These are phyloP conservation scores for Scheffersomyces illinoinensis DNA, from an alignment of 1,139 yeast genomes.

Conservation along the genomic window DNA sequence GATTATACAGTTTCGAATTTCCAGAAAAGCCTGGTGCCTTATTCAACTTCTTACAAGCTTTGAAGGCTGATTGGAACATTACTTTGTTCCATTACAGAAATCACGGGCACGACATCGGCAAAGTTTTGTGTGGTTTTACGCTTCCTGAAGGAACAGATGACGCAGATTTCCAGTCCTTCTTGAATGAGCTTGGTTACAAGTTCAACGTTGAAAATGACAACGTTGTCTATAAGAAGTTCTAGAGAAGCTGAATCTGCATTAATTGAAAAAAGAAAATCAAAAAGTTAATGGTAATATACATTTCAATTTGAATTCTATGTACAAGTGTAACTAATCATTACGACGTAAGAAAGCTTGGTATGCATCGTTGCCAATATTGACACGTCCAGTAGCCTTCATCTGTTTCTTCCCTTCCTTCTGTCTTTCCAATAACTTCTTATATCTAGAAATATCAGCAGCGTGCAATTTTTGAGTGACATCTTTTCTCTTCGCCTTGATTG, in stretches of 20 bases:
- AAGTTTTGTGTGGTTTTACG: slow-evolving; percentile 84
- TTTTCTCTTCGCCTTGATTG: slow-evolving; percentile 88
- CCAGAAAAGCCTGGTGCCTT: slow-evolving; percentile 98
- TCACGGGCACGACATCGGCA: slow-evolving; percentile 94
- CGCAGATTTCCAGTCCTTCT: slow-evolving; percentile 63
- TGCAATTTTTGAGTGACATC: slow-evolving; percentile 91
- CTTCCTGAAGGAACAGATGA: slow-evolving; percentile 73
- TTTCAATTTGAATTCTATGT: slow-evolving; percentile 6
- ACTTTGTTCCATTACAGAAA: slow-evolving; percentile 95
- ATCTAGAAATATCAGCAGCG: slow-evolving; percentile 89
- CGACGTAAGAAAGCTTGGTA: slow-evolving; percentile 65
- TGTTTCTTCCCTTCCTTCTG: slow-evolving; percentile 94
- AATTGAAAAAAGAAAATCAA: background rate
- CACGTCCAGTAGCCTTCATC: slow-evolving; percentile 78
- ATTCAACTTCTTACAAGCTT: slow-evolving; percentile 68
- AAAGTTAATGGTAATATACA: background rate
- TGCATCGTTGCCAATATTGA: slow-evolving; percentile 80
- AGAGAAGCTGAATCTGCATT: slow-evolving; percentile 24
- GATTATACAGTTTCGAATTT: slow-evolving; percentile 82
- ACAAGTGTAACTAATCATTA: slow-evolving; percentile 17
- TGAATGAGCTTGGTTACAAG: slow-evolving; percentile 72
- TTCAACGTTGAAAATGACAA: slow-evolving; percentile 84
- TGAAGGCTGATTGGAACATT: slow-evolving; percentile 84
- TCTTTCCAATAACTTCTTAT: slow-evolving; percentile 82
- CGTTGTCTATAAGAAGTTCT: slow-evolving; percentile 74